A percentile compares a stretch with the other conserved stretches of the same genome.
Conservation (phyloP, 768 basidiomycete species). For the Leucosporidium scottii region DNA sequence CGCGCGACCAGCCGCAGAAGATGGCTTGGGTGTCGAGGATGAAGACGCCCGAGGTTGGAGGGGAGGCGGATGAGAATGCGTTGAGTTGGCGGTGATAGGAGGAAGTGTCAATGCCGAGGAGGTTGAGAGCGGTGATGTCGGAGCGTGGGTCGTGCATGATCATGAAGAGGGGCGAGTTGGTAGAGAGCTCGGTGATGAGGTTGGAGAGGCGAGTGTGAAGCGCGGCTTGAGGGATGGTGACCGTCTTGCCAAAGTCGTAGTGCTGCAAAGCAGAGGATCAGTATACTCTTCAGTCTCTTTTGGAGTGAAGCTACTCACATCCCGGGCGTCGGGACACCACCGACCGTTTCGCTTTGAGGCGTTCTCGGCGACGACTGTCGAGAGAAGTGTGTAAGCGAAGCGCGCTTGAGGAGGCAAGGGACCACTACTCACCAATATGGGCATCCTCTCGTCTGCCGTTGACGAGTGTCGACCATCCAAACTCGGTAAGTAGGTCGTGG, state of each 20-base stretch:
- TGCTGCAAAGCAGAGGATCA: not conserved
- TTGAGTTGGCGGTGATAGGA: not conserved
- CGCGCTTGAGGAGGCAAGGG: not conserved
- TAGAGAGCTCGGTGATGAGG: not conserved
- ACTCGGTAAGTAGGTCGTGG: conserved; percentile 15
- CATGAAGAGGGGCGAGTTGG: not conserved
- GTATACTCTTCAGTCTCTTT: not conserved
- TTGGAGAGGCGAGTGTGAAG: conserved; percentile 1
- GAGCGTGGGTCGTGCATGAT: not conserved
- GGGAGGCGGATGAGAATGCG: too few species aligned
- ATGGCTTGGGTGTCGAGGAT: conserved; percentile 24
- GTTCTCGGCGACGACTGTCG: conserved; percentile 24
- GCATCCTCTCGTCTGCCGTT: conserved; percentile 11
- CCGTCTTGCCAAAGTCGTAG: conserved; percentile 22
- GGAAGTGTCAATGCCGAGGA: not conserved
- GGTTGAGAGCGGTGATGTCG: not conserved
- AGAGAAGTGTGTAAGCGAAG: not conserved
- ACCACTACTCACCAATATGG: conserved; percentile 4
- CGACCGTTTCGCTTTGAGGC: conserved; percentile 4
- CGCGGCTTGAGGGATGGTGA: not conserved
- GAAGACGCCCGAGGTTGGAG: conserved; percentile 4
- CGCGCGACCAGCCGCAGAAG: conserved; percentile 11
- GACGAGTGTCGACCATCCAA: conserved; percentile 19
- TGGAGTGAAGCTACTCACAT: conserved; percentile 2
- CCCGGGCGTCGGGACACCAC: conserved; percentile 10